A percentile compares a stretch with the other conserved stretches of the same genome.
Evolutionary conservation across 2,329 filamentous ascomycete genomes (phyloP).

Genomic region (Talaromyces rugulosus): DNA sequence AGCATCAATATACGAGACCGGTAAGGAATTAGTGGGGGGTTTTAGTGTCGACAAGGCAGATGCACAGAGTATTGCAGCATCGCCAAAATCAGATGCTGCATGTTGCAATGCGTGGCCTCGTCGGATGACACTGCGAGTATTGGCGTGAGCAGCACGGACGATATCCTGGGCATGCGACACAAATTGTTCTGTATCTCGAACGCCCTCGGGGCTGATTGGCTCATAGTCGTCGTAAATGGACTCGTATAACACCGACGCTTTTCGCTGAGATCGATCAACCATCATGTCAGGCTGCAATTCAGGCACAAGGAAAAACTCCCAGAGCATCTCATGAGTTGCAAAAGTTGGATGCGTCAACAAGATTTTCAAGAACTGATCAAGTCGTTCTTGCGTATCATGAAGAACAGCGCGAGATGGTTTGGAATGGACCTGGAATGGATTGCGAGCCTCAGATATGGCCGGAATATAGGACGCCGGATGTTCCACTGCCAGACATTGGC

Average conservation of each 20-base stretch:
- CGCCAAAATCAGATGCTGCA: conserved; percentile 48
- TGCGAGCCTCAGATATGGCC: conserved; percentile 68
- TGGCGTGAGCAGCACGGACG: conserved; percentile 77
- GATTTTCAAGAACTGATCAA: conserved; percentile 84
- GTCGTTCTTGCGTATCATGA: conserved; percentile 78
- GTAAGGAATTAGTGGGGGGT: conserved; percentile 58
- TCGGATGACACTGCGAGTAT: conserved; percentile 76
- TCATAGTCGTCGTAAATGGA: conserved; percentile 85
- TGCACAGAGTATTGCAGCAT: conserved; percentile 38
- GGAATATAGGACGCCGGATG: conserved; percentile 96
- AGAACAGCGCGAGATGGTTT: conserved; percentile 83
- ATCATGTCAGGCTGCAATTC: conserved; percentile 89
- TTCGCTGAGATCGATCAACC: conserved; percentile 79
- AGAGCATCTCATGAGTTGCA: conserved; percentile 91
- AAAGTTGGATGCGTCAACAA: conserved; percentile 88
- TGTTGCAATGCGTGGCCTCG: conserved; percentile 70
- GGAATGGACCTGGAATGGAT: conserved; percentile 88
- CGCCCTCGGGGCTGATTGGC: conserved; percentile 65
- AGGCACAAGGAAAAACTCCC: conserved; percentile 97
- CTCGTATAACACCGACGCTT: conserved; percentile 77
- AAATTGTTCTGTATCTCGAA: conserved; percentile 88
- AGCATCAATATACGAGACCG: conserved; percentile 62
- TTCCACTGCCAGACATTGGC: conserved; percentile 76
- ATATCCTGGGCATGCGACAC: conserved; percentile 87
- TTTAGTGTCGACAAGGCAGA: conserved; percentile 49